Conservation (phyloP, 1,284 basidiomycete species). For the Sporisorium scitamineum region DNA sequence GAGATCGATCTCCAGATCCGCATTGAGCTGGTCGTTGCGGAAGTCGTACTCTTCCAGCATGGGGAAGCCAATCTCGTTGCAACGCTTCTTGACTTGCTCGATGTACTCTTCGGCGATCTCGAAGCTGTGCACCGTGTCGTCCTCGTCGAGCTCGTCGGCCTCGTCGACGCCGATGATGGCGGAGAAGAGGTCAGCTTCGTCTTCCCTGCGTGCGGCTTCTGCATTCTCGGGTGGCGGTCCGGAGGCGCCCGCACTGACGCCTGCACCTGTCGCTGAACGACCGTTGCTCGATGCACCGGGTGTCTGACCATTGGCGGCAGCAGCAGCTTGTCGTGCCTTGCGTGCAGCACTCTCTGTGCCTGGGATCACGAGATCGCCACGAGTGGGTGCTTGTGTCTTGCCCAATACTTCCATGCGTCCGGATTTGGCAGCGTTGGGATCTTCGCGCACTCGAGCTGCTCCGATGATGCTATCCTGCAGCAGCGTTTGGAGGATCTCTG, state of each 20-base stretch:
- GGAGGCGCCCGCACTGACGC: slow-evolving; percentile 30
- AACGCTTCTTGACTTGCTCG: slow-evolving; percentile 68
- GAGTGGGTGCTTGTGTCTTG: slow-evolving; percentile 55
- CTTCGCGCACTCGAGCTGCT: slow-evolving; percentile 56
- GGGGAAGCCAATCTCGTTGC: slow-evolving; percentile 67
- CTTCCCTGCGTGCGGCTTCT: slow-evolving; percentile 43
- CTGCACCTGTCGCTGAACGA: slow-evolving; percentile 10
- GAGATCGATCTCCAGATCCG: slow-evolving; percentile 68
- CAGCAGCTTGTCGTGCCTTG: slow-evolving; percentile 44
- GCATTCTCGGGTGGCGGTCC: slow-evolving; percentile 32
- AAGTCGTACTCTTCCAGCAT: slow-evolving; percentile 70
- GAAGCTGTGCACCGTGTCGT: slow-evolving; percentile 68
- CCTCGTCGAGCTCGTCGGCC: slow-evolving; percentile 66
- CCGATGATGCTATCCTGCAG: slow-evolving; percentile 65
- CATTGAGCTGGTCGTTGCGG: slow-evolving; percentile 67
- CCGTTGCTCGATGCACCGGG: slow-evolving; percentile 12
- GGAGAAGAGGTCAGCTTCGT: slow-evolving; percentile 67
- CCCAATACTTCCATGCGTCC: slow-evolving; percentile 54
- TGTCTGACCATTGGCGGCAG: slow-evolving; percentile 25
- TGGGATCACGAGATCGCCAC: slow-evolving; percentile 64
- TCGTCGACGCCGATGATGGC: slow-evolving; percentile 69
- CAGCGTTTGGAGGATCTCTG: slow-evolving; percentile 65
- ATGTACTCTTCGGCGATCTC: slow-evolving; percentile 67
- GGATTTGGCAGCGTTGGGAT: slow-evolving; percentile 45
- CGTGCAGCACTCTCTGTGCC: slow-evolving; percentile 58